Conservation (phyloP, 1,139 yeast species). For the Trichomonascaceae sp. region DNA sequence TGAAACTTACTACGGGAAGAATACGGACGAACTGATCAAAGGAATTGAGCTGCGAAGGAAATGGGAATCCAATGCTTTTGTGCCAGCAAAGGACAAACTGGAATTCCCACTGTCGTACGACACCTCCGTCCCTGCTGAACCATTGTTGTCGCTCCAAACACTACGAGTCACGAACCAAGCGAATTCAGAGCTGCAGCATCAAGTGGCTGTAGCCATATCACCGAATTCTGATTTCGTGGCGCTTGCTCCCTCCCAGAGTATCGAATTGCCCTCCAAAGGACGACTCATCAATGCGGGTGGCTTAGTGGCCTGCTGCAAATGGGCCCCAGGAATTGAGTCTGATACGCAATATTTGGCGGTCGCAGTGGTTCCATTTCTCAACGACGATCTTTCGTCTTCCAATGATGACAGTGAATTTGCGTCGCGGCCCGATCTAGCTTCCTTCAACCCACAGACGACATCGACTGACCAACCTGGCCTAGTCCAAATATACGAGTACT, state of each 20-base stretch:
- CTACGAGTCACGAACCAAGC: no score
- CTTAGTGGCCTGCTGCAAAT: conserved; percentile 14
- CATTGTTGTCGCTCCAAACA: background rate
- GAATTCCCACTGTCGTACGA: background rate
- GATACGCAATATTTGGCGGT: conserved; percentile 38
- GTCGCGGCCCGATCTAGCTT: no score
- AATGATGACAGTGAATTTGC: no score
- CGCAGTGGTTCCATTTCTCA: conserved; percentile 38
- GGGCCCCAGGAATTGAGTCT: conserved; percentile 22
- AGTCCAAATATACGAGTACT: no score
- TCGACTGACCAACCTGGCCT: no score
- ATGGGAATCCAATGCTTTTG: conserved; percentile 12
- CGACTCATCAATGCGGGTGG: conserved; percentile 17
- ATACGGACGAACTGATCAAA: conserved; percentile 8
- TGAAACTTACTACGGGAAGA: conserved; percentile 12
- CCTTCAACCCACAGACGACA: no score
- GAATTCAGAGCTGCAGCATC: background rate
- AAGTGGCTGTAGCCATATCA: background rate
- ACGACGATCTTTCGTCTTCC: conserved; percentile 26
- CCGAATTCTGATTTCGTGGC: background rate
- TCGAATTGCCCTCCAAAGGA: background rate
- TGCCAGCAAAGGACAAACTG: conserved; percentile 11
- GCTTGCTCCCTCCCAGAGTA: background rate
- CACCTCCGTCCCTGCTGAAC: background rate
- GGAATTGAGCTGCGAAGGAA: conserved; percentile 11